Percentiles rank a stretch among this genome's conserved stretches.
These are phyloP conservation scores for Clarireedia monteithiana DNA, from an alignment of 2,329 filamentous ascomycete genomes.

Conservation along the genomic window DNA sequence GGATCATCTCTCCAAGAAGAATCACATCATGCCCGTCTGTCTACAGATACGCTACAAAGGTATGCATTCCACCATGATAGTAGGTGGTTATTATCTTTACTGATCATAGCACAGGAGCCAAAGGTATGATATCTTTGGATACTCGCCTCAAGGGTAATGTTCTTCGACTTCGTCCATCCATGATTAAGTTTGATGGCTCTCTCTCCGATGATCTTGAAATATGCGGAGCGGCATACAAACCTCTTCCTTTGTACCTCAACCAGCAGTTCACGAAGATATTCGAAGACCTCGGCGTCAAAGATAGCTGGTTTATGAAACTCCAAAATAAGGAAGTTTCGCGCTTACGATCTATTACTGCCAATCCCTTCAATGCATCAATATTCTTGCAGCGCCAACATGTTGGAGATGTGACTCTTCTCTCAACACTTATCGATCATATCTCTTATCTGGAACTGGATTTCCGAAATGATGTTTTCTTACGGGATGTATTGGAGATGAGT, in stretches of 20 bases:
- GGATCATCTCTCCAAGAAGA: conserved; percentile 40
- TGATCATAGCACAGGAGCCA: conserved; percentile 41
- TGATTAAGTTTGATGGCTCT: conserved; percentile 66
- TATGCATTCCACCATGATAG: conserved; percentile 19
- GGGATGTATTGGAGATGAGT: conserved; percentile 60
- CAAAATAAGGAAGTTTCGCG: conserved; percentile 55
- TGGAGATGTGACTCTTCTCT: conserved; percentile 51
- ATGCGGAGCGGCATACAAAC: conserved; percentile 59
- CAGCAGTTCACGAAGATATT: conserved; percentile 79
- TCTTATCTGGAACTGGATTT: conserved; percentile 55
- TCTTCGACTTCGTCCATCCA: conserved; percentile 61
- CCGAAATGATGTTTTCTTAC: conserved; percentile 59
- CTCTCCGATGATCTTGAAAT: conserved; percentile 56
- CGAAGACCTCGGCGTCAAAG: conserved; percentile 62
- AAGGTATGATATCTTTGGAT: conserved; percentile 73
- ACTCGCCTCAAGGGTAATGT: conserved; percentile 46
- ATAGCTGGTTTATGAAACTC: conserved; percentile 52
- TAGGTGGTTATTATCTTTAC: background rate
- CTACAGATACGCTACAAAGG: conserved; percentile 69
- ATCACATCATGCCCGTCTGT: conserved; percentile 47
- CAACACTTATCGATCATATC: conserved; percentile 54
- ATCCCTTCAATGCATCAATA: conserved; percentile 51
- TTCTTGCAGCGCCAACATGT: conserved; percentile 58
- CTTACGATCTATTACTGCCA: conserved; percentile 51
- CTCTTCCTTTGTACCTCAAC: conserved; percentile 65